phyloP scores from a whole-genome alignment of 1,139 yeast genomes.

The Candida smagusa region DNA sequence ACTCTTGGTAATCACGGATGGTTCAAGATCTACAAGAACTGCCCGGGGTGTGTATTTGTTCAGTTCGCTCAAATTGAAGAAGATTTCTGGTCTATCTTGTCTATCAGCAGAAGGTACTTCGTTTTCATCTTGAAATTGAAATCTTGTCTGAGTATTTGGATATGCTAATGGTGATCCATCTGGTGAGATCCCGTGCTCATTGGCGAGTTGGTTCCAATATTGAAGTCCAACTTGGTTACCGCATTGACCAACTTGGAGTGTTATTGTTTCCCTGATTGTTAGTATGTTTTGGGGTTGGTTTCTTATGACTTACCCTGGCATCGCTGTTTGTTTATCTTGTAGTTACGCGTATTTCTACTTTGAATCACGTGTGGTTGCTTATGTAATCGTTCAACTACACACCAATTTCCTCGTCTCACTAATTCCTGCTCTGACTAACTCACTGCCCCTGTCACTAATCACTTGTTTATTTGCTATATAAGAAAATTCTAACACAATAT shows the following conservation, averaged over 20 bases:
- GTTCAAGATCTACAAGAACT: conserved; percentile 81
- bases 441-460: no score
- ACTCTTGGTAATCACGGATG: conserved; percentile 77
- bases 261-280: conserved; percentile 40
- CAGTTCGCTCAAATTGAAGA: conserved; percentile 71
- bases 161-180: conserved; percentile 56
- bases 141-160: conserved; percentile 10
- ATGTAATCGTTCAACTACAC: no score
- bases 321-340: conserved; percentile 2
- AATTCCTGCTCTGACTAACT: no score
- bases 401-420: no score
- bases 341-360: background rate
- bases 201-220: conserved; percentile 88
- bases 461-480: no score
- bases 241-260: conserved; percentile 73
- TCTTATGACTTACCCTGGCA: conserved; percentile 10
- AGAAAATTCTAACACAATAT: no score
- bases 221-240: conserved; percentile 94
- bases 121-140: conserved; percentile 5
- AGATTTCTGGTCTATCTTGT: conserved; percentile 78
- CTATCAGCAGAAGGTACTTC: conserved; percentile 17
- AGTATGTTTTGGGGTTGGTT: conserved; percentile 16
- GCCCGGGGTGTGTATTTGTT: conserved; percentile 87
- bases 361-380: no score
- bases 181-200: conserved; percentile 77